Percentiles rank a stretch among this genome's conserved stretches.
These are phyloP conservation scores for Ascochyta rabiei DNA, from an alignment of 2,329 filamentous ascomycete genomes.

Conservation along the genomic window DNA sequence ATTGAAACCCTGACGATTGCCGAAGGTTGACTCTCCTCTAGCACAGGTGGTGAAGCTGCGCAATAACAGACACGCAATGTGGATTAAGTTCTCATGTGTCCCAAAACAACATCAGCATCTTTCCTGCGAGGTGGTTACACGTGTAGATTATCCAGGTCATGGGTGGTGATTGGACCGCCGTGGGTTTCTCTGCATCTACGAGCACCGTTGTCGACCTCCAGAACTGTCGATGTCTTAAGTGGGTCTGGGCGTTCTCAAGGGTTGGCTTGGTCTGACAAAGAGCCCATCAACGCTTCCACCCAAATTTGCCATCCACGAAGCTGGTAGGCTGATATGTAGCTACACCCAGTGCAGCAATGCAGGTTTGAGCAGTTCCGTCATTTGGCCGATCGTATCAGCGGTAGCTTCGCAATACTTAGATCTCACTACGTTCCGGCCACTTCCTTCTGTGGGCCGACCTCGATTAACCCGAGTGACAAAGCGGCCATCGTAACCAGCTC, in stretches of 20 bases:
- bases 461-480: not conserved
- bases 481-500: not conserved
- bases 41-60: not conserved
- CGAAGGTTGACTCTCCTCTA: not conserved
- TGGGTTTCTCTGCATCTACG: slow-evolving; percentile 11
- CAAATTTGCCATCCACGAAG: slow-evolving; percentile 1
- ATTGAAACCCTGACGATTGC: not conserved
- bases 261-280: slow-evolving; percentile 13
- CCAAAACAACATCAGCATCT: not conserved
- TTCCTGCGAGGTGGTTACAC: not conserved
- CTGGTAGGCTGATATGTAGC: not conserved
- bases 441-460: slow-evolving; percentile 10
- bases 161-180: slow-evolving; percentile 6
- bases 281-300: slow-evolving; percentile 7
- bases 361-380: not conserved
- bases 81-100: not conserved
- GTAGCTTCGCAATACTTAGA: not conserved
- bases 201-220: slow-evolving; percentile 15
- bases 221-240: slow-evolving; percentile 17
- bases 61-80: not conserved
- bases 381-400: not conserved
- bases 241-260: slow-evolving; percentile 15
- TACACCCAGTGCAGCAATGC: not conserved
- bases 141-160: not conserved
- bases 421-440: slow-evolving; percentile 9